Base-by-base conservation (phyloP, 441 rosid species). In the Cnidoscolus chayamansa region DNA sequence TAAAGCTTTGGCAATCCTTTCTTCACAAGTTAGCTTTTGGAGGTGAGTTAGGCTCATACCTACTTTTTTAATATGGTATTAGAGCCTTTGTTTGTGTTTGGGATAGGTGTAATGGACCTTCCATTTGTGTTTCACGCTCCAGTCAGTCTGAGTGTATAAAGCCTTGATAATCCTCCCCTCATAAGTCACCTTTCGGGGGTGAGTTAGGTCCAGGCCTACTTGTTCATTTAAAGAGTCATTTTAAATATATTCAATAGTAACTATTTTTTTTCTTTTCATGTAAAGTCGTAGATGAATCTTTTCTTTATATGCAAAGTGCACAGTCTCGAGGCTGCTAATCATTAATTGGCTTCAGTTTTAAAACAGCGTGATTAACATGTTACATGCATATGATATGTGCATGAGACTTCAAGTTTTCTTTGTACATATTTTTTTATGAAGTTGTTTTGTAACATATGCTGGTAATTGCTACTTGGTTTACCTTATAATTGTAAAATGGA, bases 271-370 rank as follows among this genome's bases (percentile, higher is more conserved):
- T 66, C 50, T 48, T 47, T 40, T 50, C n/a, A 13, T 50, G 20
- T 45, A 25, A 8, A 20, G 2, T 50, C 40, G 19, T 53, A 59
- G 60, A 35, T 35, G 12, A 51, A 48, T 31, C 43, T 47, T 58
- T 69, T 49, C 40, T n/a, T 50, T 60, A 49, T 53, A 60, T n/a
- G 55, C 10, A 31, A 48, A 30, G 7, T 10, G 37, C 45, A 47
- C 20, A n/a, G 60, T 45, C 12, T 60, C 12, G 16, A 32, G 62
- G 53, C 58, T 76, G 47, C 59, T 31, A 35, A 31, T 16, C 37
- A n/a, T 51, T 66, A 67, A 67, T 61, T 50, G 48, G 60, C 64
- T 65, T 10, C 35, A 45, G 8, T 16, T 59, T 20, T 30, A n/a
- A 15, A 25, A 8, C 40, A 35, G 71, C 57, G 16, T 37, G 53